Evolutionary conservation across 345 rosid genomes (phyloP).

Genomic region (Pugionium cornutum): DNA sequence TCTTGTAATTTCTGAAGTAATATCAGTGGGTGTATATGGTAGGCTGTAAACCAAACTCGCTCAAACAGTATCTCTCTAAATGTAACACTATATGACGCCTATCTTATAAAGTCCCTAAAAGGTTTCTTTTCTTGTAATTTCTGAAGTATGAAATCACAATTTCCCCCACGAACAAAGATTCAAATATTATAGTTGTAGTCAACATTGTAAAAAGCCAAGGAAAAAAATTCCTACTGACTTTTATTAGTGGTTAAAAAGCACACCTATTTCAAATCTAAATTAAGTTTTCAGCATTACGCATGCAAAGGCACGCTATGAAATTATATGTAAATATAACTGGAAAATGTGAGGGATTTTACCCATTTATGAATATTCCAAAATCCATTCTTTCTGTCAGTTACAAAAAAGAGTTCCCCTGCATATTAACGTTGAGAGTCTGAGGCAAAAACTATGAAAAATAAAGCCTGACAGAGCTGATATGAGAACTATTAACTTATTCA

Average conservation of each 20-base stretch:
- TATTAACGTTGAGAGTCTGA: constrained; percentile 17
- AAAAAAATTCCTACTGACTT: background rate
- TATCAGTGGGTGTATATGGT: background rate
- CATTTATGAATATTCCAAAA: constrained; percentile 96
- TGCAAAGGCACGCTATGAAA: constrained; percentile 3
- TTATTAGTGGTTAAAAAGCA: background rate
- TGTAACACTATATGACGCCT: background rate
- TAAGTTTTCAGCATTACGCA: constrained; percentile 9
- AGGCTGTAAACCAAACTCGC: background rate
- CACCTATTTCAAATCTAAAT: constrained; percentile 6
- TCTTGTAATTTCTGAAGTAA: background rate
- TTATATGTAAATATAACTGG: constrained; percentile 16
- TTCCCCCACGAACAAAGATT: background rate
- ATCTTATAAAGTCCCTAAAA: background rate
- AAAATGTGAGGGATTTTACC: constrained; percentile 48
- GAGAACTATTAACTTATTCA: background rate
- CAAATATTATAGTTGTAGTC: background rate
- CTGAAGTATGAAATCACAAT: background rate
- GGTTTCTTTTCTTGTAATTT: background rate
- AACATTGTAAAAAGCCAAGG: background rate
- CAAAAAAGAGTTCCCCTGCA: constrained; percentile 90
- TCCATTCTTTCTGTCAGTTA: constrained; percentile 74
- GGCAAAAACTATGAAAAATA: background rate
- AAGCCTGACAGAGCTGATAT: constrained; percentile 8
- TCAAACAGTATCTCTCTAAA: constrained; percentile 8